Evolutionary conservation across 352 stramenopile species (phyloP), one percentile per base, ranked within the genome.

Genomic region (Globisporangium splendens): DNA sequence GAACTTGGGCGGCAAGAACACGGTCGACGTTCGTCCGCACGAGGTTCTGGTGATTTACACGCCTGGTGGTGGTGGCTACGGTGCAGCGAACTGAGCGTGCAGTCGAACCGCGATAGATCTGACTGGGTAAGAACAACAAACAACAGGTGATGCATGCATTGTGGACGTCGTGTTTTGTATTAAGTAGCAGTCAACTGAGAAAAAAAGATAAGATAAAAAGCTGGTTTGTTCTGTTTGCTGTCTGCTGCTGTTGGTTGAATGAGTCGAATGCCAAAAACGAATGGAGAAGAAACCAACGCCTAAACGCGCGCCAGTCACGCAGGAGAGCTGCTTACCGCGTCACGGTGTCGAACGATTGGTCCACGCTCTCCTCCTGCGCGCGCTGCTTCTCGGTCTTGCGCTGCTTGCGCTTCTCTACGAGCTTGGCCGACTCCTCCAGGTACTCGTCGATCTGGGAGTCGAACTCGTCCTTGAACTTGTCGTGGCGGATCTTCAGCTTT

Each of bases 31-130:
- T 28, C 61, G 84, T 21, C 76, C 93, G 46, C 89, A 96, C 48
- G 97, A 99, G 66, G 65, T 93, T 21, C 85, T 99, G 61, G 90
- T 91, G 43, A 98, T 99, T 61, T 89, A 92, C 62, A 98, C 96
- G 49, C 97, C 97, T 8, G 97, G 97, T 22, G 97, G 95, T 14
- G 97, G 97, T 33, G 97, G 96, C 59, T 99, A 95, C 61, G 96
- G 96, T 33, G 52, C 51, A 20, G 48, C 21, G 10, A 35, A 31
- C 24, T 31, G 24, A 31, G 21, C 15, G 51, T 17, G 6, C 24
- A 46, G 14, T 24, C 5, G 24, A 31, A 31, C 5, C 24, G 5
- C 5, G 24, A 5, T 5, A 31, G 2, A 5, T 31, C 24, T 31
- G 24, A 31, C 24, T 31, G 24, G 24, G 24, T 31, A 31, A 31